Percentiles rank a stretch among this genome's conserved stretches.
phyloP scores from a whole-genome alignment of 495 filamentous ascomycete species.

The Arthonia radiata region DNA sequence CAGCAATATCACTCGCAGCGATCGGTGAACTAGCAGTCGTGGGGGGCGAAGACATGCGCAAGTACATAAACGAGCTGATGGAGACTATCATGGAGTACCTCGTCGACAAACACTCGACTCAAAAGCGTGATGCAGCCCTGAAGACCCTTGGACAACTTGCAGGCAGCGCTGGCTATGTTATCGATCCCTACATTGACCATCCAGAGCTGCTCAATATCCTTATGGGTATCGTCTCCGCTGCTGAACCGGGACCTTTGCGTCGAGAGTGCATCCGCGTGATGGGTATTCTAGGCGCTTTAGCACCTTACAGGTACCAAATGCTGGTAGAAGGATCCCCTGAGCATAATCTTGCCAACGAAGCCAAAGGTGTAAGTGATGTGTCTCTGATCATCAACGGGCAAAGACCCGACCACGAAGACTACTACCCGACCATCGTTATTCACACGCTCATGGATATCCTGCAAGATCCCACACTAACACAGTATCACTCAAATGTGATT shows the following conservation, averaged over 20 bases:
- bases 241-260: conserved; percentile 55
- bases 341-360: conserved; percentile 32
- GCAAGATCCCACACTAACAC: conserved; percentile 61
- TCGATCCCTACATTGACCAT: conserved; percentile 85
- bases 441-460: conserved; percentile 79
- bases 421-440: conserved; percentile 94
- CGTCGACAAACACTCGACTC: conserved; percentile 70
- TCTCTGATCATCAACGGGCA: conserved; percentile 91
- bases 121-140: conserved; percentile 75
- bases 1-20: conserved; percentile 75
- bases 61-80: conserved; percentile 76
- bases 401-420: conserved; percentile 93
- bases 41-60: conserved; percentile 71
- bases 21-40: conserved; percentile 84
- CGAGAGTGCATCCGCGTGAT: conserved; percentile 91
- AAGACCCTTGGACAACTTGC: conserved; percentile 78
- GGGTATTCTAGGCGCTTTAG: conserved; percentile 84
- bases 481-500: conserved; percentile 86
- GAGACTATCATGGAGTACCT: conserved; percentile 77
- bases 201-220: conserved; percentile 77
- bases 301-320: conserved; percentile 85
- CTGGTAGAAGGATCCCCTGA: conserved; percentile 31
- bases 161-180: conserved; percentile 90
- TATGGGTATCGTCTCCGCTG: conserved; percentile 78
- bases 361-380: conserved; percentile 63